Evolutionary conservation across 805 yeast genomes (phyloP), one percentile per base, ranked within the genome.

Genomic region (Kluyveromyces lactis): DNA sequence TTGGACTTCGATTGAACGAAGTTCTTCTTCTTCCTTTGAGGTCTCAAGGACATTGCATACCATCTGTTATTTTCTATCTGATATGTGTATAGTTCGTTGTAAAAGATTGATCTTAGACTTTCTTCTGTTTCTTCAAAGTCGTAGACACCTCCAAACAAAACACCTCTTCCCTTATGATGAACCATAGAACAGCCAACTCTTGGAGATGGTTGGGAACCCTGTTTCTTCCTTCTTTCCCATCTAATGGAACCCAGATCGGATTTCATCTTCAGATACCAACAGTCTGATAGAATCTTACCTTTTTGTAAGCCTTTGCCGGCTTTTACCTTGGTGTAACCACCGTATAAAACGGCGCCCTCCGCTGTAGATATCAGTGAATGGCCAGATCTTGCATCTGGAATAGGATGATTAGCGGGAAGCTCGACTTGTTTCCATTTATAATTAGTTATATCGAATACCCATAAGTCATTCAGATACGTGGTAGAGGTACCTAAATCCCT

Each of bases 71-170:
- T 69, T 51, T 86, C 96, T 13, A 81, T 68, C 46, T 87, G 95
- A 58, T 85, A 90, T 1, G 94, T 81, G 52, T 77, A 77, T 36
- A 90, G 61, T 44, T 79, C 78, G 58, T 89, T 87, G 64, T 74
- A 90, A 58, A 89, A 90, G 35, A 75, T 77, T 1, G 95, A 86
- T 33, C 83, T 90, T 44, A 90, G 64, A 39, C 83, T 75, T 62
- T 92, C 97, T 59, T 90, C 97, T 11, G 95, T 90, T 62, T 90
- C 98, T 50, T 89, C 95, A 45, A 74, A 84, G 60, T 90, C 97
- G 53, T 75, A 89, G 11, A 92, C 98, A 51, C 97, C 97, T 28
- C 97, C 97, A 65, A 90, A 92, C 55, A 89, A 53, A 8, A 90
- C 72, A 42, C 97, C 97, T 66, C 97, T 77, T 42, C 94, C 94